Evolutionary conservation across 768 basidiomycete genomes (phyloP).

Genomic region (Agaricus sinodeliciosus): DNA sequence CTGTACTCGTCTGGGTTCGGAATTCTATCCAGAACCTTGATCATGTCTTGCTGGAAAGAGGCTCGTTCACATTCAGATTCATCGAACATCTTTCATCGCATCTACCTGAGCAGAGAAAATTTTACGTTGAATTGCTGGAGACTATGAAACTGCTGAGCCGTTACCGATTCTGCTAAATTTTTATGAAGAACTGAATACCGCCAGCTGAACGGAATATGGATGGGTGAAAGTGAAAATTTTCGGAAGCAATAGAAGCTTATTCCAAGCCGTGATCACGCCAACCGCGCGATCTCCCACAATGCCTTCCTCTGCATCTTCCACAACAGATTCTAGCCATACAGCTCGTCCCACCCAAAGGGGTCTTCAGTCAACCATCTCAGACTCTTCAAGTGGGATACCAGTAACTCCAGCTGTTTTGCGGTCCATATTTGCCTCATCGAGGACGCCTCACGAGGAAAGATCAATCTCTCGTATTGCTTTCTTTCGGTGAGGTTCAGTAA

Average conservation of each 20-base stretch:
- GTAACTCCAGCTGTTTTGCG: conserved; percentile 78
- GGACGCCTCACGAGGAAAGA: conserved; percentile 75
- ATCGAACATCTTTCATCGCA: conserved; percentile 16
- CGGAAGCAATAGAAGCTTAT: too few relatives aligned
- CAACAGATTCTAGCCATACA: conserved; percentile 43
- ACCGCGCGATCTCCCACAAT: conserved; percentile 22
- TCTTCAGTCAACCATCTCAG: conserved; percentile 24
- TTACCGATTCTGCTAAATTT: too few relatives aligned
- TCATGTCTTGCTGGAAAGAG: conserved; percentile 48
- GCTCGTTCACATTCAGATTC: conserved; percentile 23
- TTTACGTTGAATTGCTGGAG: not conserved
- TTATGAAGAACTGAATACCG: too few relatives aligned
- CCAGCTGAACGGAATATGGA: too few relatives aligned
- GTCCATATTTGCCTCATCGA: conserved; percentile 82
- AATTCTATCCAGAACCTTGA: conserved; percentile 52
- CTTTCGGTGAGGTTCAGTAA: conserved; percentile 51
- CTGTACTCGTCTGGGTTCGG: conserved; percentile 54
- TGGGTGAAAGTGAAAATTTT: too few relatives aligned
- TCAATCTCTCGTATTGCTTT: conserved; percentile 82
- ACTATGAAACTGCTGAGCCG: not conserved
- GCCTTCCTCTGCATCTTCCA: conserved; percentile 36
- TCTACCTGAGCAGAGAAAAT: not conserved
- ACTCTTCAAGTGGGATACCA: conserved; percentile 59
- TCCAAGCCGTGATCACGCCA: not conserved
- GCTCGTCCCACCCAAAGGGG: conserved; percentile 28